Evolutionary conservation across 2,329 filamentous ascomycete species (phyloP).

Genomic region (Pseudonectria foliicola): DNA sequence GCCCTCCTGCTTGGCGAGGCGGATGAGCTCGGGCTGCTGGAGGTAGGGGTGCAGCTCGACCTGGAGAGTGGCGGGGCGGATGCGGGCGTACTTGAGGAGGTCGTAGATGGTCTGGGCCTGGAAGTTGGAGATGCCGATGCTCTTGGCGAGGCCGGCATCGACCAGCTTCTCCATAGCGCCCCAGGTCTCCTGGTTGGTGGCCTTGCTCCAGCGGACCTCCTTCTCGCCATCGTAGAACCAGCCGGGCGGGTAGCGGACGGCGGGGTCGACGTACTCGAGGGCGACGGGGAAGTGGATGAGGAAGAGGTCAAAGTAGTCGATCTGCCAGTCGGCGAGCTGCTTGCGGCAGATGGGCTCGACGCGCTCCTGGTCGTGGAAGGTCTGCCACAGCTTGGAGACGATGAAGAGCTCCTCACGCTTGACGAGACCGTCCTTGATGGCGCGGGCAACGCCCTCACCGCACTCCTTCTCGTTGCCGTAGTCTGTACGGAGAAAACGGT

Average conservation of each 20-base stretch:
- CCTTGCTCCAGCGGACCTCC: constrained; percentile 57
- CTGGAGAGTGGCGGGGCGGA: constrained; percentile 71
- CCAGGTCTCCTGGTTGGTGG: constrained; percentile 76
- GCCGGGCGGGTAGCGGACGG: constrained; percentile 70
- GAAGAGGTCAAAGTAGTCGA: constrained; percentile 89
- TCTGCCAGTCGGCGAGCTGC: constrained; percentile 73
- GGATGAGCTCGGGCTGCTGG: constrained; percentile 64
- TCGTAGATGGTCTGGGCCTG: constrained; percentile 71
- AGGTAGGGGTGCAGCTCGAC: constrained; percentile 90
- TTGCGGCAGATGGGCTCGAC: constrained; percentile 69
- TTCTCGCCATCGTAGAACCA: constrained; percentile 61
- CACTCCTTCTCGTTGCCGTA: constrained; percentile 78
- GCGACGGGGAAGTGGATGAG: constrained; percentile 85
- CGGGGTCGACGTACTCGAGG: constrained; percentile 76
- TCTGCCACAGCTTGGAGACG: constrained; percentile 89
- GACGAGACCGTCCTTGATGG: constrained; percentile 73
- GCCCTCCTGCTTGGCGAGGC: constrained; percentile 61
- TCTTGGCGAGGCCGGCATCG: constrained; percentile 58
- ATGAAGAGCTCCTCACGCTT: constrained; percentile 86
- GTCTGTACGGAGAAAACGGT: constrained; percentile 42
- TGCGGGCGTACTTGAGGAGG: constrained; percentile 67
- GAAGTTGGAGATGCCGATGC: constrained; percentile 81
- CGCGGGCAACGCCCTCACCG: constrained; percentile 68
- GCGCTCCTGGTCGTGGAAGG: constrained; percentile 74
- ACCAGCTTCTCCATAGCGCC: constrained; percentile 70